Conservation (phyloP, 2,329 filamentous ascomycete species). For the Botryosphaeria dothidea region DNA sequence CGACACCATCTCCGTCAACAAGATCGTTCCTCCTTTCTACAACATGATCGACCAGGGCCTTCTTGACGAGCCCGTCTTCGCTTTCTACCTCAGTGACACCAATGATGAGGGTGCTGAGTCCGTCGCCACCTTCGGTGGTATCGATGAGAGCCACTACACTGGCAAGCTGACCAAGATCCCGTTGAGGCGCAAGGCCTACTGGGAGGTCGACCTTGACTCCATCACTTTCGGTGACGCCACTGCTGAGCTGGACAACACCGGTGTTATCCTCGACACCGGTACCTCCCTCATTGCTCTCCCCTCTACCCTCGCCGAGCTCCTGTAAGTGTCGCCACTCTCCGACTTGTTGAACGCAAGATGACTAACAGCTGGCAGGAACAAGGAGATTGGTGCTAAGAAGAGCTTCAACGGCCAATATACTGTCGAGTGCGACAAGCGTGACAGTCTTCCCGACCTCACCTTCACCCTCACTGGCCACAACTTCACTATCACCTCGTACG, state of each 20-base stretch:
- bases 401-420: conserved; percentile 95
- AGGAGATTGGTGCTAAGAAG: conserved; percentile 98
- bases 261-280: conserved; percentile 96
- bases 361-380: conserved; percentile 59
- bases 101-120: conserved; percentile 73
- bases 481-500: conserved; percentile 84
- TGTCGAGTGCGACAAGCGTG: conserved; percentile 82
- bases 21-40: conserved; percentile 94
- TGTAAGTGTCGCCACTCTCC: conserved; percentile 52
- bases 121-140: conserved; percentile 85
- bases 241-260: conserved; percentile 89
- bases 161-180: conserved; percentile 93
- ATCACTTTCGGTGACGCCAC: conserved; percentile 85
- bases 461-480: conserved; percentile 90
- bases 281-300: conserved; percentile 97
- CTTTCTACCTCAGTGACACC: conserved; percentile 87
- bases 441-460: conserved; percentile 82
- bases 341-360: neutral
- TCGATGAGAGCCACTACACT: conserved; percentile 77
- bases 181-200: conserved; percentile 97
- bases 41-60: conserved; percentile 88
- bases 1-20: conserved; percentile 95
- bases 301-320: conserved; percentile 84
- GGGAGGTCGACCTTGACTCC: conserved; percentile 95
- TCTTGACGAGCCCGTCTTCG: conserved; percentile 89